Percentiles rank a stretch among this genome's conserved stretches.
Conservation (phyloP, 176 grass and related monocot genomes). For the Poa annua region DNA sequence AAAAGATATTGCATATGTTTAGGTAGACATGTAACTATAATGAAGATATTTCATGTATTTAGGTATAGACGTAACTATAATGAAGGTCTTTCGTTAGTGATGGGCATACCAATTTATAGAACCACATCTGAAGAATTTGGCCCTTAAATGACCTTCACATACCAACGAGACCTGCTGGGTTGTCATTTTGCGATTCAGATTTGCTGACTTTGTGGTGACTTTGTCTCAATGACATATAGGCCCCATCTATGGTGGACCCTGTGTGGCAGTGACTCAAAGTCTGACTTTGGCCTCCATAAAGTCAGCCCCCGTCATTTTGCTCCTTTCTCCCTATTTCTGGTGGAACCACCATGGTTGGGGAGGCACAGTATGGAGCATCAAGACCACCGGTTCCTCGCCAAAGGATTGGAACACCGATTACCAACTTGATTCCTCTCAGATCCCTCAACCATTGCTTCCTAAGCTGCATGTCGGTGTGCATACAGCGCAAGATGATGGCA, state of each 20-base stretch:
- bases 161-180: slow-evolving; percentile 35
- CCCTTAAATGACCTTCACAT: slow-evolving; percentile 24
- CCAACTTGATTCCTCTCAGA: not conserved
- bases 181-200: no score
- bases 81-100: not conserved
- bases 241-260: no score
- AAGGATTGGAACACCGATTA: not conserved
- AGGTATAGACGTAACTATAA: no score
- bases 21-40: not conserved
- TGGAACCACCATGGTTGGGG: not conserved
- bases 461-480: not conserved
- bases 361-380: not conserved
- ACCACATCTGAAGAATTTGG: not conserved
- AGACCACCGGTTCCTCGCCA: no score
- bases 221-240: no score
- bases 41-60: no score
- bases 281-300: no score
- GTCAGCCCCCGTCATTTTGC: slow-evolving; percentile 26
- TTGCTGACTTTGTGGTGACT: no score
- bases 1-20: not conserved
- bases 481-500: not conserved
- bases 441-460: not conserved
- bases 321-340: not conserved
- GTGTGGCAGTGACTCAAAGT: no score
- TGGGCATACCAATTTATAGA: no score